phyloP scores from a whole-genome alignment of 202 grass and related monocot genomes.

The Setaria viridis region DNA sequence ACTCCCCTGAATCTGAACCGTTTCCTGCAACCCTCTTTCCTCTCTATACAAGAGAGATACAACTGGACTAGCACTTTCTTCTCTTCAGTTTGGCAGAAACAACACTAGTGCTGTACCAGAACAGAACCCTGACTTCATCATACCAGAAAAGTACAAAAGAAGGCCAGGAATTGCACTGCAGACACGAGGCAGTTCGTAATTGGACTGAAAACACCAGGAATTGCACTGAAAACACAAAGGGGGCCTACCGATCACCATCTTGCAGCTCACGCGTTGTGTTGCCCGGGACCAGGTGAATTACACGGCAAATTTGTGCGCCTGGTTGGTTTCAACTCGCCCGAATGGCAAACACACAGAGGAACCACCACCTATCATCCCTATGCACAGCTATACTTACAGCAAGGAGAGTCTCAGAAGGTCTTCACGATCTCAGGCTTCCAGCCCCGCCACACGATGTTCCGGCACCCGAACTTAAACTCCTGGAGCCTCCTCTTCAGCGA shows the following conservation, averaged over 20 bases:
- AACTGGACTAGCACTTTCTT: background rate
- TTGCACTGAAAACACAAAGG: slow-evolving; percentile 11
- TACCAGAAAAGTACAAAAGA: background rate
- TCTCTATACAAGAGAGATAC: background rate
- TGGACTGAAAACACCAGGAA: background rate
- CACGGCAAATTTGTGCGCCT: slow-evolving; percentile 8
- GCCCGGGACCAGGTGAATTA: slow-evolving; percentile 20
- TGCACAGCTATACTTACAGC: slow-evolving; percentile 51
- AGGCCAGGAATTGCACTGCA: slow-evolving; percentile 4
- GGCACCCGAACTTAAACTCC: slow-evolving; percentile 52
- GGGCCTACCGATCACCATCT: slow-evolving; percentile 18
- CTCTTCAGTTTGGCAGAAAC: background rate
- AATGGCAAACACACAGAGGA: background rate
- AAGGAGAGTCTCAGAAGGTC: slow-evolving; percentile 47
- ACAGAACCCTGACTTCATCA: background rate
- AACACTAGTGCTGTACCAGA: background rate
- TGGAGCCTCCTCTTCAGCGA: slow-evolving; percentile 61
- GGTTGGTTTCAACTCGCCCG: slow-evolving; percentile 23
- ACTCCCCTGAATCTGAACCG: background rate
- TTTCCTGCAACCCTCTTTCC: slow-evolving; percentile 8
- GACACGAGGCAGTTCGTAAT: background rate
- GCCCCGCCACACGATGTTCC: slow-evolving; percentile 63
- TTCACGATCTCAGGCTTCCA: slow-evolving; percentile 73
- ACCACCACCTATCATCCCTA: slow-evolving; percentile 24
- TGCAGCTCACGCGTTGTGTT: slow-evolving; percentile 17